Base-by-base conservation (phyloP, 495 filamentous ascomycete species). In the Talaromyces thailandensis region DNA sequence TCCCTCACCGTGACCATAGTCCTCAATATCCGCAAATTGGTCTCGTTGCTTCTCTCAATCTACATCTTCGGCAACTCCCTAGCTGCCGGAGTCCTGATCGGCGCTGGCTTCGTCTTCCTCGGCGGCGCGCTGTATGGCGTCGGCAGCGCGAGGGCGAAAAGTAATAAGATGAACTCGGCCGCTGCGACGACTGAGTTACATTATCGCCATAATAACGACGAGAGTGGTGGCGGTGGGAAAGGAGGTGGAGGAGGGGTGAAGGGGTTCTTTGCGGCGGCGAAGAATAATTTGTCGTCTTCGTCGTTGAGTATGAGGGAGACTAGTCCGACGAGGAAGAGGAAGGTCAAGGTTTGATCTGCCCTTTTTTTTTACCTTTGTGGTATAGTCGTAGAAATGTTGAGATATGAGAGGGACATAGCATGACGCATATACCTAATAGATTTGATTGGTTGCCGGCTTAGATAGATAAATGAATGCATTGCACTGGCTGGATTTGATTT, bases 1-100 rank as follows among this genome's bases (percentile, higher is more conserved):
- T 96, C 94, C 0, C 78, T 98, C 57, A 97, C 93, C 0, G 94
- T 98, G 16, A 96, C 93, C 1, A 94, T 98, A 48, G 90, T 96
- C 32, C 81, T 98, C 26, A 98, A 98, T 71, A 88, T 98, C 56
- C 82, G 94, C 67, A 98, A 98, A 73, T 79, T 98, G n/a, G 86
- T 95, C 21, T 95, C 91, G 63, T 81, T 98, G 61, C 71, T 96
- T 64, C 68, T 98, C 43, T 97, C 93, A 63, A 92, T 97, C 63
- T 92, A 89, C 80, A 71, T 98, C 3, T 98, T 98, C 74, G 94
- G 93, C 8, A 96, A 98, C 69, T 68, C 81, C 32, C 73, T 98
- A 64, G 82, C 85, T 0, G 73, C 78, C 3, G 87, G 90, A 40
- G 93, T 96, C 50, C 70, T 95, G 45, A 61, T 90, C 14, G 94